These are phyloP conservation scores for Candida oleophila DNA, from an alignment of 805 yeast genomes.

Conservation along the genomic window DNA sequence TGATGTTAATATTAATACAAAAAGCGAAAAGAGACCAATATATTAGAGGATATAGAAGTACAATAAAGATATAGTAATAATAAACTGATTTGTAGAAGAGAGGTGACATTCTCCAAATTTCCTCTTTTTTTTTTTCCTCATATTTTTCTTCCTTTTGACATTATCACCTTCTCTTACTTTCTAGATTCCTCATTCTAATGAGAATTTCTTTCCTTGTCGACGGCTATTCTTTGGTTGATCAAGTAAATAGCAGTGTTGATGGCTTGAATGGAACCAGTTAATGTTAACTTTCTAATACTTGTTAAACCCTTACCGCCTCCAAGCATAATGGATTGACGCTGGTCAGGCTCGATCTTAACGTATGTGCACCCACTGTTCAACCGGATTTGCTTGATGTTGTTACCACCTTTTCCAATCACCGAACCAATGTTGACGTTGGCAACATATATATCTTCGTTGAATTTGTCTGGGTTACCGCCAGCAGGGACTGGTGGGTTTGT, in stretches of 20 bases:
- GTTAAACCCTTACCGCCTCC: conserved; percentile 45
- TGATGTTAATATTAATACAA: conserved; percentile 4
- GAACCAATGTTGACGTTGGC: conserved; percentile 80
- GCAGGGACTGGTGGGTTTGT: conserved; percentile 37
- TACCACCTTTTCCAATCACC: conserved; percentile 84
- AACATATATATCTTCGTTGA: conserved; percentile 69
- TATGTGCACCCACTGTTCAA: conserved; percentile 70
- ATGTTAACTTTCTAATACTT: conserved; percentile 55
- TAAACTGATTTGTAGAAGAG: background rate
- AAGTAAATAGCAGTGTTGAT: conserved; percentile 72
- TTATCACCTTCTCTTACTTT: too few relatives aligned
- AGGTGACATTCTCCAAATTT: too few relatives aligned
- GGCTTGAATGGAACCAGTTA: conserved; percentile 65
- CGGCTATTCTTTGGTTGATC: conserved; percentile 69
- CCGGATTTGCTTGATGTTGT: conserved; percentile 74
- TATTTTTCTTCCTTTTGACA: too few relatives aligned
- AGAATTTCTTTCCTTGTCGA: conserved; percentile 55
- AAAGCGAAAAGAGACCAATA: conserved; percentile 21
- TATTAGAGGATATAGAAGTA: conserved; percentile 25
- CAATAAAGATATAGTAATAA: conserved; percentile 1
- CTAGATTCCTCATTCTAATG: conserved; percentile 1
- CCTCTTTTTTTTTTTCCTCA: too few relatives aligned
- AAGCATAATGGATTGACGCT: conserved; percentile 47
- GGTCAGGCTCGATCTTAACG: conserved; percentile 66
- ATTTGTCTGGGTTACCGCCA: conserved; percentile 43